These are phyloP conservation scores for Dittrichia graveolens DNA, from an alignment of 129 eudicot species.

Conservation along the genomic window DNA sequence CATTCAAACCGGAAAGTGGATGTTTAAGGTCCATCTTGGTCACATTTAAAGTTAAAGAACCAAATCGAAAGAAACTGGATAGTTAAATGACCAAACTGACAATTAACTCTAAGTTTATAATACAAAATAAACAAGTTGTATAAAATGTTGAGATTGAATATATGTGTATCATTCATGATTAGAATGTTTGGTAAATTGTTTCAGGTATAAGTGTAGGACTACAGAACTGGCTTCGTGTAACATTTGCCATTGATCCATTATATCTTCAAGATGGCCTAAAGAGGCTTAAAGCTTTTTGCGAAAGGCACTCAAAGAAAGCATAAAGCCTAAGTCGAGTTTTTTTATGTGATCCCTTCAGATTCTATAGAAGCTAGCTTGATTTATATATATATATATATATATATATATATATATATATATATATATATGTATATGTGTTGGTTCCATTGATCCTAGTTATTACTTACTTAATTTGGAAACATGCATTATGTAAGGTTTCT, in stretches of 20 bases:
- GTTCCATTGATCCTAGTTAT: too few relatives aligned
- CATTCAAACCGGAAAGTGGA: too few relatives aligned
- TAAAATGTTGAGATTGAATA: background rate
- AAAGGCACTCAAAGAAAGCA: conserved; percentile 58
- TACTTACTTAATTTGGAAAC: too few relatives aligned
- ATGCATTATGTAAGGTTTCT: too few relatives aligned
- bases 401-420: too few relatives aligned
- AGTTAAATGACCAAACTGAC: too few relatives aligned
- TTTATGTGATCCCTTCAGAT: background rate
- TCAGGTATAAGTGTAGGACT: conserved; percentile 62
- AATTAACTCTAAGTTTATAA: too few relatives aligned
- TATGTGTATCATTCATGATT: background rate
- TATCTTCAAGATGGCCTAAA: conserved; percentile 55
- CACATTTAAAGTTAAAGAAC: too few relatives aligned
- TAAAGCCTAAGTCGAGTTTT: background rate
- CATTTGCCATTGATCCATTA: conserved; percentile 64
- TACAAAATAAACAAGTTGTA: background rate
- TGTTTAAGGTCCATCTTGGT: too few relatives aligned
- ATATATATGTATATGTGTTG: too few relatives aligned
- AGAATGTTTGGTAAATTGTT: background rate
- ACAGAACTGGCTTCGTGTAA: conserved; percentile 63
- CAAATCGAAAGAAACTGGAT: too few relatives aligned
- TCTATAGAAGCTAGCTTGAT: background rate
- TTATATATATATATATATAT: too few relatives aligned
- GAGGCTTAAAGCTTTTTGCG: conserved; percentile 52